A percentile compares a stretch with the other conserved stretches of the same genome.
Conservation (phyloP, 176 grass and related monocot genomes). For the Zea luxurians region DNA sequence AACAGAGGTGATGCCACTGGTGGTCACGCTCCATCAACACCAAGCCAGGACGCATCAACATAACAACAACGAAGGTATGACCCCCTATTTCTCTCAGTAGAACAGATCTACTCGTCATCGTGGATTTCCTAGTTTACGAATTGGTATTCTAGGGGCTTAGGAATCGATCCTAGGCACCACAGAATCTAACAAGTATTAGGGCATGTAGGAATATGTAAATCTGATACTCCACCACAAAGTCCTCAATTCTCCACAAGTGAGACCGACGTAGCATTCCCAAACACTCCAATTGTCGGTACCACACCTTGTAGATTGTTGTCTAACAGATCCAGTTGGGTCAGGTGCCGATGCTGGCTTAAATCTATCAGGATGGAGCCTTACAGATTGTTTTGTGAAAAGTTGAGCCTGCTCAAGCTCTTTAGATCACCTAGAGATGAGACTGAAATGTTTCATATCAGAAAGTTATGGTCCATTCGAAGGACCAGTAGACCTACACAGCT, state of each 20-base stretch:
- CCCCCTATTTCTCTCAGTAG: no score
- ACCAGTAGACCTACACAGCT: constrained; percentile 10
- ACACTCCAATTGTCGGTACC: not conserved
- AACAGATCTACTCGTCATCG: no score
- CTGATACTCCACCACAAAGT: constrained; percentile 36
- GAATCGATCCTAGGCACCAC: no score
- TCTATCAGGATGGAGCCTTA: constrained; percentile 38
- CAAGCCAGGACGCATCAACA: no score
- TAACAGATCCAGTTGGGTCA: constrained; percentile 37
- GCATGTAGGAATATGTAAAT: constrained; percentile 36
- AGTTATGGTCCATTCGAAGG: constrained; percentile 41
- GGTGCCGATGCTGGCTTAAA: not conserved
- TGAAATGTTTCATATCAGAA: constrained; percentile 43
- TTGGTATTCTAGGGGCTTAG: no score
- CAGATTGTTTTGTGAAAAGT: not conserved
- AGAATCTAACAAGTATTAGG: no score
- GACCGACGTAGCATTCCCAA: not conserved
- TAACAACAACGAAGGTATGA: no score
- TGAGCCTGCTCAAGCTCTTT: not conserved
- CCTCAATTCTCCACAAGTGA: accelerated
- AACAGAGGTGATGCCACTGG: no score
- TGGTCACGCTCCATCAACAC: no score
- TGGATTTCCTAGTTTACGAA: no score
- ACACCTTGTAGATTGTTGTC: not conserved
- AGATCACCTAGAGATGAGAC: not conserved